A percentile compares a stretch with the other conserved stretches of the same genome.
phyloP scores from a whole-genome alignment of 179 eudicot genomes.

The Actinidia polygama region DNA sequence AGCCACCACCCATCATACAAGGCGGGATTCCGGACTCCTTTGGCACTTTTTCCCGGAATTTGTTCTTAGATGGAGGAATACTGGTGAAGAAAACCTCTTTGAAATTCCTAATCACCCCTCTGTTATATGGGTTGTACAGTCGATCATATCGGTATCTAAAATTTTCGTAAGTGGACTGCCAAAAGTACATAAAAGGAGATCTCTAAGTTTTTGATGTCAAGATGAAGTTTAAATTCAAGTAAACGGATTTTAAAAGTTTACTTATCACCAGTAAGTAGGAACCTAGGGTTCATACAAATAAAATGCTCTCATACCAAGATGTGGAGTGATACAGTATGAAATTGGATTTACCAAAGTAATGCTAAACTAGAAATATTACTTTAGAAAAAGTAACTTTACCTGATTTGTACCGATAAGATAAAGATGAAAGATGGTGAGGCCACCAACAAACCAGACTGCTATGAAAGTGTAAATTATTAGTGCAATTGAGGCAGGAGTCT shows the following conservation, averaged over 20 bases:
- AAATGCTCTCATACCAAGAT: not conserved
- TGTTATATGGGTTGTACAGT: slow-evolving; percentile 68
- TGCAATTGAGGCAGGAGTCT: slow-evolving; percentile 51
- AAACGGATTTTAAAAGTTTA: not conserved
- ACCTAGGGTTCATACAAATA: not conserved
- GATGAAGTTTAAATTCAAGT: not conserved
- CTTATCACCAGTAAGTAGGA: not conserved
- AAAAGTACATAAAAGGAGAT: slow-evolving; percentile 19
- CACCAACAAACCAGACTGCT: slow-evolving; percentile 61
- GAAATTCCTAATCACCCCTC: slow-evolving; percentile 61
- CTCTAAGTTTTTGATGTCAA: not conserved
- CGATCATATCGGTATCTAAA: slow-evolving; percentile 75
- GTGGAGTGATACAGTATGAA: not conserved
- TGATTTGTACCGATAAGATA: slow-evolving; percentile 60
- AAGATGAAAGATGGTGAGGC: slow-evolving; percentile 55
- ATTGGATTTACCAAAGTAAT: not conserved
- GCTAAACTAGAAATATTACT: not conserved
- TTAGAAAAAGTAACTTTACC: slow-evolving; percentile 25
- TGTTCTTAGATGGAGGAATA: slow-evolving; percentile 66
- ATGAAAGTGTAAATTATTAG: slow-evolving; percentile 49
- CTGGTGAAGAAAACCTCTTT: slow-evolving; percentile 65
- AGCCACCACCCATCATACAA: slow-evolving; percentile 22
- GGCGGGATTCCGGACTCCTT: slow-evolving; percentile 36
- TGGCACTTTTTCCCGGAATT: slow-evolving; percentile 65
- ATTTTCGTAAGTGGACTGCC: slow-evolving; percentile 89